A percentile compares a stretch with the other conserved stretches of the same genome.
Conservation (phyloP, 768 basidiomycete species). For the Lactarius vividus region DNA sequence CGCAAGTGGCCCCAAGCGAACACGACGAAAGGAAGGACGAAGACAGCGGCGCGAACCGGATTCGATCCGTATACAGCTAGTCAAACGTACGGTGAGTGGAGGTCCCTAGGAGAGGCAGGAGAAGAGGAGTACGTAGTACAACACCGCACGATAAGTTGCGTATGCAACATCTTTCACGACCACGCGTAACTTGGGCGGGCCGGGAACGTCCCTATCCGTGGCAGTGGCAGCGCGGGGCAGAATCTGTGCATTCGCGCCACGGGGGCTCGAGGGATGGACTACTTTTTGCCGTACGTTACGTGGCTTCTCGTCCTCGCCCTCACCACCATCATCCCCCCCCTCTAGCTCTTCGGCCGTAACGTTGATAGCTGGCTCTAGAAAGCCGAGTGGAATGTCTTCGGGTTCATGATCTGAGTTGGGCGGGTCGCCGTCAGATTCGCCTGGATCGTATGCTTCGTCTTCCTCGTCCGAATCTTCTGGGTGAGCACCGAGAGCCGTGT, state of each 20-base stretch:
- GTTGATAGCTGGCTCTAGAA: constrained; percentile 1
- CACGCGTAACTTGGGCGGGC: constrained; percentile 53
- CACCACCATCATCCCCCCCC: background rate
- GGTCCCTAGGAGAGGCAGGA: background rate
- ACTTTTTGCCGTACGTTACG: constrained; percentile 37
- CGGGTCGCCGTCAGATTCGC: constrained; percentile 19
- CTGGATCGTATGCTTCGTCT: constrained; percentile 40
- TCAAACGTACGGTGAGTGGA: background rate
- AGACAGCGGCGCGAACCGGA: constrained; percentile 80
- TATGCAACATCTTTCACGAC: constrained; percentile 58
- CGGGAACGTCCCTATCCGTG: constrained; percentile 1
- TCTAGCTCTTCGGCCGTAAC: constrained; percentile 1
- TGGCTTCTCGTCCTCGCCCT: constrained; percentile 17
- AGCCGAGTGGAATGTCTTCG: constrained; percentile 16
- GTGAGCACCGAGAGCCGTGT: constrained; percentile 36
- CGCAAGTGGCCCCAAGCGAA: constrained; percentile 18
- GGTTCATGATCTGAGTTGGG: constrained; percentile 21
- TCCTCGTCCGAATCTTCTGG: constrained; percentile 53
- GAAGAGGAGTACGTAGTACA: constrained; percentile 63
- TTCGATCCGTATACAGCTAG: constrained; percentile 82
- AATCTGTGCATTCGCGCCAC: constrained; percentile 29
- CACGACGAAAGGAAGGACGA: constrained; percentile 52
- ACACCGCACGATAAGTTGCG: constrained; percentile 58
- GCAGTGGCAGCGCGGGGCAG: background rate
- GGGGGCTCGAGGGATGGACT: constrained; percentile 43